Conservation (phyloP, 768 basidiomycete species). For the Amanita polypyramis region DNA sequence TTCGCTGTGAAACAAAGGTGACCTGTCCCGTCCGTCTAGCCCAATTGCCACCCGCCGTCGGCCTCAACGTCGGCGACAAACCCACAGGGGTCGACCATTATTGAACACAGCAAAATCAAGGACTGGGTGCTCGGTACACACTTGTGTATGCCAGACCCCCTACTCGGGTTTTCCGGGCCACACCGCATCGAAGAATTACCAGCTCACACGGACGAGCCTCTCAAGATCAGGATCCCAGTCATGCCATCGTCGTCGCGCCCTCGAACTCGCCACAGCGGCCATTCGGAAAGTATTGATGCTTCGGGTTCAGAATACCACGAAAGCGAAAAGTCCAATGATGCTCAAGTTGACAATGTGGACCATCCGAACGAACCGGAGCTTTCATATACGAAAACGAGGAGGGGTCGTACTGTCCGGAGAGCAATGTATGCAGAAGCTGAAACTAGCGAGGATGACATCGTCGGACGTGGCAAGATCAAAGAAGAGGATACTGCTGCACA, state of each 20-base stretch:
- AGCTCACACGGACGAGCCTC: conserved; percentile 8
- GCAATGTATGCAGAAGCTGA: conserved; percentile 23
- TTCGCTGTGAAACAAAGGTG: conserved; percentile 7
- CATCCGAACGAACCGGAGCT: conserved; percentile 20
- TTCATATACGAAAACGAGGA: conserved; percentile 16
- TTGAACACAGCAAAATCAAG: conserved; percentile 1
- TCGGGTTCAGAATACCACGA: conserved; percentile 42
- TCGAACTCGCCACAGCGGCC: conserved; percentile 22
- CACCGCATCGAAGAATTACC: not conserved
- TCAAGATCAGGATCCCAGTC: conserved; percentile 20
- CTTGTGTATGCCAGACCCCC: conserved; percentile 5
- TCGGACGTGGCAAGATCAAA: conserved; percentile 7
- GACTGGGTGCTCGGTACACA: conserved; percentile 6
- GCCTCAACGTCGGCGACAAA: not conserved
- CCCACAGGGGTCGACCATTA: not conserved
- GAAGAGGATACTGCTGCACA: conserved; percentile 9
- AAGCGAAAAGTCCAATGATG: conserved; percentile 33
- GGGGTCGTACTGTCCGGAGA: conserved; percentile 32
- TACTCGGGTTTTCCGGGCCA: conserved; percentile 2
- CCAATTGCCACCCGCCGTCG: conserved; percentile 3
- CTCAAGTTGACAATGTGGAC: conserved; percentile 17
- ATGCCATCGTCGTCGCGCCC: conserved; percentile 17
- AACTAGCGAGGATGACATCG: conserved; percentile 17
- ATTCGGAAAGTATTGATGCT: conserved; percentile 21
- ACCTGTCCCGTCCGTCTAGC: not conserved